Conservation (phyloP, 306 rosid species). For the Neltuma alba region DNA sequence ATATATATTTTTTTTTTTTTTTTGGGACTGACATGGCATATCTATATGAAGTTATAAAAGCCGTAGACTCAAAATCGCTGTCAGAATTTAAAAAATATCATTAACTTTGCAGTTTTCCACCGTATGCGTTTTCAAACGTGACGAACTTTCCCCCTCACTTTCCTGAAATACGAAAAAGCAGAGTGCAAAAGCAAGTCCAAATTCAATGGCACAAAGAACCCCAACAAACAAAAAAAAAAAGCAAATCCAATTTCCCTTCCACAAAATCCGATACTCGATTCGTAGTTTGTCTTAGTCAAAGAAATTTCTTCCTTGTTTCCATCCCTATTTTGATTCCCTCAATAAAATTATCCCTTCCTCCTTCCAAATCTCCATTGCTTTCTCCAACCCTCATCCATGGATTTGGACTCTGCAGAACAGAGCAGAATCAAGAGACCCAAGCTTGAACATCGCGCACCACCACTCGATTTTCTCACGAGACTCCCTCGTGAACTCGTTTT, state of each 20-base stretch:
- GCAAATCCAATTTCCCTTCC: background rate
- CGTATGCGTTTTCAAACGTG: background rate
- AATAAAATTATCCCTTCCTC: background rate
- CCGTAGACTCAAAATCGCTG: too few species aligned
- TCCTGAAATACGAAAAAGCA: background rate
- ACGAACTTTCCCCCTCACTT: background rate
- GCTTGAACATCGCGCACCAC: background rate
- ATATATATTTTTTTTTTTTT: too few species aligned
- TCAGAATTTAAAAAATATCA: too few species aligned
- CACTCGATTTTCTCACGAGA: slow-evolving; percentile 21
- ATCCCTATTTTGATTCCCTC: background rate
- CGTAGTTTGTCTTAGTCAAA: background rate
- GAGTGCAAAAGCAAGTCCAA: background rate
- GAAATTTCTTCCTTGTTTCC: background rate
- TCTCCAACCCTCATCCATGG: background rate
- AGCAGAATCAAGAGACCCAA: slow-evolving; percentile 26
- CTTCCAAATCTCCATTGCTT: background rate
- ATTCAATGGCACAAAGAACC: background rate
- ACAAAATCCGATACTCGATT: background rate
- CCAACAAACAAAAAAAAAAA: background rate
- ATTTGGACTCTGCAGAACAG: slow-evolving; percentile 15
- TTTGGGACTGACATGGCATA: too few species aligned
- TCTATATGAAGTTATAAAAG: too few species aligned
- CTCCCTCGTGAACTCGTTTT: slow-evolving; percentile 33
- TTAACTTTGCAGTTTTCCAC: background rate